phyloP scores from a whole-genome alignment of 78 protist species.

The Polysphondylium violaceum region DNA sequence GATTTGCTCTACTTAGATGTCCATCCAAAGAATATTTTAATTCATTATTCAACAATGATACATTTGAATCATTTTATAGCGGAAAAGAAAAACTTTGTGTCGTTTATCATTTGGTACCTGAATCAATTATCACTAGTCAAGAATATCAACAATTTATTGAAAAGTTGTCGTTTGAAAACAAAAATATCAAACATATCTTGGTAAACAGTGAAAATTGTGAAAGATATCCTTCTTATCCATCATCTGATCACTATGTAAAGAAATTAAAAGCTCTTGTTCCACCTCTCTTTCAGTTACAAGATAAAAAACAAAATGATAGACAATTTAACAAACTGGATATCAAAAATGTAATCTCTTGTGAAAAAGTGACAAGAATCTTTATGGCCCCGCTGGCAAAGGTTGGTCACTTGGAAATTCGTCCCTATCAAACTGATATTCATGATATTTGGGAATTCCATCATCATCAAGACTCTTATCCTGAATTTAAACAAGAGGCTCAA shows the following conservation, averaged over 20 bases:
- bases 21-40: conserved; percentile 25
- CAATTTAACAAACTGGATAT: neutral
- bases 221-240: neutral
- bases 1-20: conserved; percentile 36
- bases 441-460: neutral
- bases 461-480: neutral
- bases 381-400: neutral
- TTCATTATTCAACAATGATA: neutral
- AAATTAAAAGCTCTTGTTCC: neutral
- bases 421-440: neutral
- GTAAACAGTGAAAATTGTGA: conserved; percentile 31
- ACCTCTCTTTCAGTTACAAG: neutral
- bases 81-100: neutral
- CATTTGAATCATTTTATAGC: neutral
- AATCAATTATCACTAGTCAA: neutral
- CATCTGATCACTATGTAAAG: neutral
- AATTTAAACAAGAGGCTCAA: neutral
- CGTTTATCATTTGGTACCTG: conserved; percentile 8
- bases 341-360: neutral
- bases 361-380: conserved; percentile 5
- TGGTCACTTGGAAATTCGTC: neutral
- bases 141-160: conserved; percentile 21
- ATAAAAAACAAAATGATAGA: neutral
- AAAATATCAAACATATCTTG: neutral
- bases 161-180: neutral